Base-by-base conservation (phyloP, 2,329 filamentous ascomycete genomes). In the Calonectria henricotiae region DNA sequence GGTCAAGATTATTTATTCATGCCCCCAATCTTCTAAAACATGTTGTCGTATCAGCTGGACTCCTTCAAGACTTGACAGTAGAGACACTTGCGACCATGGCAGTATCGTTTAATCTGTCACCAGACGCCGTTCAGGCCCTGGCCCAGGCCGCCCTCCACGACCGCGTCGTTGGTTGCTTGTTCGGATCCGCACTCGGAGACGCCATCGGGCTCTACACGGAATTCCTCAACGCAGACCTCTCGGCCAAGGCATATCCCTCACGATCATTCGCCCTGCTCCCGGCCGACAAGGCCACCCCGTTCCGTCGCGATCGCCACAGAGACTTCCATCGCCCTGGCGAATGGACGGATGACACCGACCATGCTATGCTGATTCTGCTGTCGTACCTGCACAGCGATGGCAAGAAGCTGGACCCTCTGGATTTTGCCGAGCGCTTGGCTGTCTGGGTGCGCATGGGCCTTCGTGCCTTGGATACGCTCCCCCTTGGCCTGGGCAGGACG, bases 311-410 rank as follows among this genome's bases (percentile, higher is more conserved):
- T 72, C 73, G 77, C 5, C 86, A 88, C 72, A 81, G 86, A 60
- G 80, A 82, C 62, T 83, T 83, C 32, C 83, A 85, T 41, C 74
- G 77, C 3, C 74, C 80, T 0, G 82, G 83, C 27, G 82, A 85
- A 46, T 89, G 86, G 87, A 89, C 87, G 0, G 87, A 89, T 69
- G 87, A 89, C 75, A 89, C 87, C 0, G 87, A 89, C 71, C 86
- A 89, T 76, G 84, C 86, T 3, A 79, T 88, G 23, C 77, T 88
- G 0, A 84, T 85, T 65, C 74, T 89, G 2, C 81, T 89, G 2
- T 86, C 84, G 5, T 89, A 82, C 41, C 76, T 87, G 27, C 83
- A 87, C 60, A 80, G 78, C n/a, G 80, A 83, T 41, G 85, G 84
- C 12, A 78, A 78, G 25, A 64, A 72, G 8, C 77, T 85, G 11